Conservation (phyloP, 257 asterid species). For the Leptodermis oblonga region DNA sequence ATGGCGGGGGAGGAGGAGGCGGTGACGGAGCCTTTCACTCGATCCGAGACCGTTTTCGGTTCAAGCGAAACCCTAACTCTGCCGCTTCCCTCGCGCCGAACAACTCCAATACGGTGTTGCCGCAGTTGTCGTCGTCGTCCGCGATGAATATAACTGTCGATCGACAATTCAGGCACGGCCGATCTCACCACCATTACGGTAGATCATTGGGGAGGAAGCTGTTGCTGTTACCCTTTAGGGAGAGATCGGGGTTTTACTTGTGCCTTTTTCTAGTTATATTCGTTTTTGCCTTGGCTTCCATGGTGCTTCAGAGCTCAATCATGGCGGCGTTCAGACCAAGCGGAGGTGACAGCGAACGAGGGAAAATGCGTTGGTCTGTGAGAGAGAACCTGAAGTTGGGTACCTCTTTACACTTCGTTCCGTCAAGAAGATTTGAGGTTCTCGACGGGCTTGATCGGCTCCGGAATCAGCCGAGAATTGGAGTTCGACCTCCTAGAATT, state of each 20-base stretch:
- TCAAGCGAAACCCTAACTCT: slow-evolving; percentile 35
- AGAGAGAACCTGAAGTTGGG: slow-evolving; percentile 72
- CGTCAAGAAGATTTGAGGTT: slow-evolving; percentile 32
- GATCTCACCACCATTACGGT: slow-evolving; percentile 64
- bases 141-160: slow-evolving; percentile 9
- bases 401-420: slow-evolving; percentile 67
- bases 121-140: slow-evolving; percentile 9
- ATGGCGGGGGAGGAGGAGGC: slow-evolving; percentile 30
- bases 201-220: slow-evolving; percentile 43
- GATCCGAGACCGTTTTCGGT: slow-evolving; percentile 86
- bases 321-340: slow-evolving; percentile 55
- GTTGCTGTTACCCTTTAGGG: slow-evolving; percentile 31
- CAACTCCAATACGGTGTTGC: not conserved
- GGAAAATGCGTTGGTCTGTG: slow-evolving; percentile 64
- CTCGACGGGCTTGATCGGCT: slow-evolving; percentile 59
- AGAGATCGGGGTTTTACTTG: slow-evolving; percentile 63
- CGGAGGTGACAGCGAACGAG: slow-evolving; percentile 47
- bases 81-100: slow-evolving; percentile 3
- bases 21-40: slow-evolving; percentile 50
- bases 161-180: slow-evolving; percentile 30
- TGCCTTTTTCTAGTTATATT: slow-evolving; percentile 55
- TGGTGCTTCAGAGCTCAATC: slow-evolving; percentile 88
- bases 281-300: slow-evolving; percentile 65
- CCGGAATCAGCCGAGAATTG: slow-evolving; percentile 64
- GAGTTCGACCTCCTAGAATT: slow-evolving; percentile 73